Conservation (phyloP, 352 stramenopile species). For the Phytophthora ohioensis region DNA sequence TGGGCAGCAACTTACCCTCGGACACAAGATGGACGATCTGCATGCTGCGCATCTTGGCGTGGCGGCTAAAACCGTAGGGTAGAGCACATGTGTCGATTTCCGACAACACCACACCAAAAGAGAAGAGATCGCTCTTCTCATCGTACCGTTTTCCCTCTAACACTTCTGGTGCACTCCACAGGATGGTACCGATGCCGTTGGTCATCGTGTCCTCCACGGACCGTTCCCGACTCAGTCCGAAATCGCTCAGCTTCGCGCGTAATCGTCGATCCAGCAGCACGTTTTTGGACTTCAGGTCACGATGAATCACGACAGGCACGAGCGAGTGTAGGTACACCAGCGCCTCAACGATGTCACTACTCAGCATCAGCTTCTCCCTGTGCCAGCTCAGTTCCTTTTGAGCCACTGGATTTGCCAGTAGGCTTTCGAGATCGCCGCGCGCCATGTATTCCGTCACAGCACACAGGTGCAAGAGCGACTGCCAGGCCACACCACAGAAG, state of each 20-base stretch:
- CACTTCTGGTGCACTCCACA: slow-evolving; percentile 78
- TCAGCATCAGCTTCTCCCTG: slow-evolving; percentile 66
- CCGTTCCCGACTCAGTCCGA: slow-evolving; percentile 71
- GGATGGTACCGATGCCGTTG: slow-evolving; percentile 77
- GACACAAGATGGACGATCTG: slow-evolving; percentile 87
- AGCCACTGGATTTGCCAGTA: slow-evolving; percentile 52
- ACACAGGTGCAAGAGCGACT: slow-evolving; percentile 78
- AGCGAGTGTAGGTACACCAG: slow-evolving; percentile 80
- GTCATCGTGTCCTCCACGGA: slow-evolving; percentile 83
- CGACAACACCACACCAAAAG: slow-evolving; percentile 75
- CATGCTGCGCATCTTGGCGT: slow-evolving; percentile 82
- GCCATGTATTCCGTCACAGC: slow-evolving; percentile 86
- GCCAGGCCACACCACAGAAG: slow-evolving; percentile 85
- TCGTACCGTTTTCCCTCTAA: slow-evolving; percentile 79
- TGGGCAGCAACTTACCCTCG: slow-evolving; percentile 77
- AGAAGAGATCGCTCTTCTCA: slow-evolving; percentile 84
- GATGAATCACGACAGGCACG: slow-evolving; percentile 72
- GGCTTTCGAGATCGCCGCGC: slow-evolving; percentile 69
- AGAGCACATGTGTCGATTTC: slow-evolving; percentile 83
- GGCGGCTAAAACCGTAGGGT: slow-evolving; percentile 70
- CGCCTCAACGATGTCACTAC: slow-evolving; percentile 72
- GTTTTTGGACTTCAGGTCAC: slow-evolving; percentile 82
- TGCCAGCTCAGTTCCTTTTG: slow-evolving; percentile 59
- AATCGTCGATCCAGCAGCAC: slow-evolving; percentile 68
- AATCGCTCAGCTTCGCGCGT: slow-evolving; percentile 78